Evolutionary conservation across 495 filamentous ascomycete species (phyloP).

Genomic region (Bacidia rubella): DNA sequence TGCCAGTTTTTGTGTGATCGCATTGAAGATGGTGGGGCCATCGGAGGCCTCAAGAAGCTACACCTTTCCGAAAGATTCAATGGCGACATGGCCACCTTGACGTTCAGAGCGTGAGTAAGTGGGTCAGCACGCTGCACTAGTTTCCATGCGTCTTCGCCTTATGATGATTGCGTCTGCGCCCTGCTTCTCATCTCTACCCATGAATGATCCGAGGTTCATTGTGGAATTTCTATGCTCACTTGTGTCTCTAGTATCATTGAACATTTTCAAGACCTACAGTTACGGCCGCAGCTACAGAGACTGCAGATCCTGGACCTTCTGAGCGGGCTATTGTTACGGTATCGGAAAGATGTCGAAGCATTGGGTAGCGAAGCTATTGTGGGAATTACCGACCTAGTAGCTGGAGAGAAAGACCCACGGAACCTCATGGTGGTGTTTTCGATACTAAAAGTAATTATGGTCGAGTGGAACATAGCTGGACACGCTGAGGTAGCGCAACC

Average conservation of each 20-base stretch:
- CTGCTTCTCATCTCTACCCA: no score
- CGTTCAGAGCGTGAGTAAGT: conserved; percentile 37
- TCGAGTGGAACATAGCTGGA: conserved; percentile 55
- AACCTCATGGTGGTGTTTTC: conserved; percentile 73
- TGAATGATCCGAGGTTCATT: no score
- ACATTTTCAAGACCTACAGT: conserved; percentile 45
- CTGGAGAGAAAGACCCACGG: conserved; percentile 63
- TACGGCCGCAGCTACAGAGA: conserved; percentile 46
- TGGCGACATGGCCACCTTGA: conserved; percentile 33
- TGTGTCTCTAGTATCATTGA: conserved; percentile 30
- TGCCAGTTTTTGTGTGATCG: conserved; percentile 48
- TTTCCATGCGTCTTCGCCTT: background rate
- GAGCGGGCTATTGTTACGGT: conserved; percentile 49
- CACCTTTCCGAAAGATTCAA: conserved; percentile 36
- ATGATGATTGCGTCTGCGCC: background rate
- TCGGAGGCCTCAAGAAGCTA: conserved; percentile 34
- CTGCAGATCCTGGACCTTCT: conserved; percentile 52
- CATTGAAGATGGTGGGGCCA: conserved; percentile 44
- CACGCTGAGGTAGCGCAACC: conserved; percentile 41
- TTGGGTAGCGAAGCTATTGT: conserved; percentile 47
- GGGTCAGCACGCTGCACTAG: conserved; percentile 4
- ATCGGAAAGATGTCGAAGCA: conserved; percentile 43
- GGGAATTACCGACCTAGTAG: conserved; percentile 53
- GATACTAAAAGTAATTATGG: conserved; percentile 54
- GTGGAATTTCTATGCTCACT: no score